Percentiles rank a stretch among this genome's conserved stretches.
These are phyloP conservation scores for Aspergillus brasiliensis DNA, from an alignment of 2,329 filamentous ascomycete species.

Conservation along the genomic window DNA sequence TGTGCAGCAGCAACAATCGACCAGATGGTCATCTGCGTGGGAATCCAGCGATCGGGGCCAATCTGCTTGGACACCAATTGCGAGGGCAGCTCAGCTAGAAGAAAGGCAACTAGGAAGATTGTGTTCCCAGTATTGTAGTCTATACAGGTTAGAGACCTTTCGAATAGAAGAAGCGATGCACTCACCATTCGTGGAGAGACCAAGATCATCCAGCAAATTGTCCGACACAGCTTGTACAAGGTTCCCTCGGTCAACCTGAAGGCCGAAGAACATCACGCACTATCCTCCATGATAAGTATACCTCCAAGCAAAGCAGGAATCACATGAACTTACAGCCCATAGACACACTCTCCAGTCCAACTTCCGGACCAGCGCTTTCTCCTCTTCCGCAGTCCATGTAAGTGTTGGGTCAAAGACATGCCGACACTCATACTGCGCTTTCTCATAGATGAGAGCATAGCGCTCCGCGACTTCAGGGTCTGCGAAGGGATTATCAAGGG, in stretches of 20 bases:
- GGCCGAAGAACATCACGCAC: constrained; percentile 61
- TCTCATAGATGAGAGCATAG: constrained; percentile 58
- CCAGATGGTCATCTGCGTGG: constrained; percentile 56
- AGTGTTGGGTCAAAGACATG: constrained; percentile 45
- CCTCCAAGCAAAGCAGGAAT: neutral
- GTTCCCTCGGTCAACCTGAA: constrained; percentile 63
- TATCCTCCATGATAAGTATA: constrained; percentile 13
- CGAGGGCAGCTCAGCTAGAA: constrained; percentile 58
- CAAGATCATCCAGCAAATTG: constrained; percentile 52
- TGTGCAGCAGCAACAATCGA: constrained; percentile 52
- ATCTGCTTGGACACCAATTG: constrained; percentile 59
- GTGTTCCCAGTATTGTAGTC: constrained; percentile 58
- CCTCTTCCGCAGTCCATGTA: constrained; percentile 38
- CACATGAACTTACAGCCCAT: constrained; percentile 25
- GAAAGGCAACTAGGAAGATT: constrained; percentile 58
- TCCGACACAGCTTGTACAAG: constrained; percentile 60
- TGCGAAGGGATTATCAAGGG: constrained; percentile 44
- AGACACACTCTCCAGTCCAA: constrained; percentile 27
- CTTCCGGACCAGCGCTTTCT: constrained; percentile 32
- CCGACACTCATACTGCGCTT: constrained; percentile 51
- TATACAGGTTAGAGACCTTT: constrained; percentile 44
- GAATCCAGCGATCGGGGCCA: constrained; percentile 59
- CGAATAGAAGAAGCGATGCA: constrained; percentile 31
- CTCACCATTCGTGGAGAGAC: constrained; percentile 34
- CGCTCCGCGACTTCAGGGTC: constrained; percentile 56